These are phyloP conservation scores for Pseudoscleropodium purum DNA, from an alignment of 225 moss, liverwort and hornwort genomes.

Conservation along the genomic window DNA sequence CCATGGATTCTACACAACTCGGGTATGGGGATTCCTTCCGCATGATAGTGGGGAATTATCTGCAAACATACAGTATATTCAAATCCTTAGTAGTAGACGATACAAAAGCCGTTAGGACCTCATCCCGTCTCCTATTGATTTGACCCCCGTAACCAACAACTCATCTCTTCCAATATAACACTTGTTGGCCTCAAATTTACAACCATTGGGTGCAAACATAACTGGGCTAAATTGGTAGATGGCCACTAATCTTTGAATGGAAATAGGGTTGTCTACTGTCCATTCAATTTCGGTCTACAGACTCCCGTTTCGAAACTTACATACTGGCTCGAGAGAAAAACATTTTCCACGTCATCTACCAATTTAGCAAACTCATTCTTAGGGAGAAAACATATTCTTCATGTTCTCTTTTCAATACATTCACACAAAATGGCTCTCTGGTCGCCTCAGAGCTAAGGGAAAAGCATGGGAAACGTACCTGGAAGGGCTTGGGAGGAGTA, in stretches of 20 bases:
- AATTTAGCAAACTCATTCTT: neutral
- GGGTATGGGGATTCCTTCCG: conserved; percentile 38
- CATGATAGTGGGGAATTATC: conserved; percentile 57
- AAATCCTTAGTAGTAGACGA: neutral
- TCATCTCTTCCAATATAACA: neutral
- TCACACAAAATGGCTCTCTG: neutral
- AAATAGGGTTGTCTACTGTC: neutral
- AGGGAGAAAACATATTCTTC: neutral
- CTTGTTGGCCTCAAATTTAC: neutral
- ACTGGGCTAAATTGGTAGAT: neutral
- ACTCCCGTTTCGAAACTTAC: neutral
- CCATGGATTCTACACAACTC: conserved; percentile 62
- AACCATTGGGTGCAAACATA: neutral
- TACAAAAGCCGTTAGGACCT: neutral
- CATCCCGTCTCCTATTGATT: neutral
- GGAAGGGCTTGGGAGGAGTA: conserved; percentile 46
- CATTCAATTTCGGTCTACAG: neutral
- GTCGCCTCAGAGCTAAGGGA: neutral
- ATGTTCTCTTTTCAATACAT: neutral
- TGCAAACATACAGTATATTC: neutral
- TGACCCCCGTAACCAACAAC: neutral
- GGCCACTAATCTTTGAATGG: neutral
- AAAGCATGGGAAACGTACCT: neutral
- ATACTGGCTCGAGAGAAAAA: neutral
- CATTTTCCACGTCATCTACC: neutral